Evolutionary conservation across 208 protist genomes (phyloP).

Genomic region (Acanthamoeba pearcei): DNA sequence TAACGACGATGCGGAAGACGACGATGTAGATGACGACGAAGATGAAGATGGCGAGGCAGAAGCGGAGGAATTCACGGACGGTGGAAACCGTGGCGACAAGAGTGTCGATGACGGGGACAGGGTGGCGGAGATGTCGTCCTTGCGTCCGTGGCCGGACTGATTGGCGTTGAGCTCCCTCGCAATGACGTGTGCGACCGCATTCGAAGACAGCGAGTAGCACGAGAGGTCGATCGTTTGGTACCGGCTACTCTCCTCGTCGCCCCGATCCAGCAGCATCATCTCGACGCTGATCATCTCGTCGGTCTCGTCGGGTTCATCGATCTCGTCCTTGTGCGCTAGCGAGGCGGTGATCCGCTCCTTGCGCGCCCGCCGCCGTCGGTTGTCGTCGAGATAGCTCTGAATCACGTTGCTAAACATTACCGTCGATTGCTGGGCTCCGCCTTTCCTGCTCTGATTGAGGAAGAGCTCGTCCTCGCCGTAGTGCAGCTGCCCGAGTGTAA

Average conservation of each 20-base stretch:
- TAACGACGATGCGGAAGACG: neutral
- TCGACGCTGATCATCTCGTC: slow-evolving; percentile 33
- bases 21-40: neutral
- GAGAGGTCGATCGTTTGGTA: slow-evolving; percentile 48
- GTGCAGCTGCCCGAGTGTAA: slow-evolving; percentile 9
- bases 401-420: neutral
- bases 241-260: slow-evolving; percentile 1
- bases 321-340: neutral
- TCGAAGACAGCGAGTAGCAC: neutral
- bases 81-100: too few species aligned
- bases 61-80: neutral
- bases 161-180: neutral
- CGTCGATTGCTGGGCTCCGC: neutral
- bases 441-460: neutral
- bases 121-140: neutral
- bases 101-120: too few species aligned
- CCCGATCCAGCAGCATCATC: slow-evolving; percentile 29
- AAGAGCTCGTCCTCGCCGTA: slow-evolving; percentile 17
- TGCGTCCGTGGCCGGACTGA: neutral
- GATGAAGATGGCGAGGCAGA: neutral
- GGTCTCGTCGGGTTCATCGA: neutral
- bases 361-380: neutral
- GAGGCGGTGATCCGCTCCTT: neutral
- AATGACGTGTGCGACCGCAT: neutral
- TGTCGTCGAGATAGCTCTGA: neutral